A percentile compares a stretch with the other conserved stretches of the same genome.
Conservation (phyloP, 1,284 basidiomycete genomes). For the Ceratobasidium sp. region DNA sequence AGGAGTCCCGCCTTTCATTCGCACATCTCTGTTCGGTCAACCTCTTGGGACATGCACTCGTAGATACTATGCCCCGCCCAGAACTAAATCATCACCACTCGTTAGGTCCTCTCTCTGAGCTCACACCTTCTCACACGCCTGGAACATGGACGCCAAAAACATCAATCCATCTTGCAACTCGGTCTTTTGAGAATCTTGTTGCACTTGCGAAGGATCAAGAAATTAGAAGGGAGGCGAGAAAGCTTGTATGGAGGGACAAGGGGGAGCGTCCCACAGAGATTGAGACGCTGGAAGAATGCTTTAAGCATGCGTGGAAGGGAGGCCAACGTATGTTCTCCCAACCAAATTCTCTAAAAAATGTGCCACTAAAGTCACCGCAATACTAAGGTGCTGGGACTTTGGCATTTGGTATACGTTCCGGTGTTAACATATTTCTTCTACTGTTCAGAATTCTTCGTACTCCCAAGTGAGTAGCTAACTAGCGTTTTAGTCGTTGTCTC, state of each 20-base stretch:
- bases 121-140: constrained; percentile 37
- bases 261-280: constrained; percentile 81
- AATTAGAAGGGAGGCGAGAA: constrained; percentile 69
- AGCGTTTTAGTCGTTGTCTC: not conserved
- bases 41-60: not conserved
- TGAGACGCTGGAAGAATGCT: constrained; percentile 71
- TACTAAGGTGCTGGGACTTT: constrained; percentile 77
- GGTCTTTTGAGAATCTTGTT: constrained; percentile 81
- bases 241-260: constrained; percentile 84
- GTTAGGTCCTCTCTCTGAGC: constrained; percentile 29
- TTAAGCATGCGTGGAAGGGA: constrained; percentile 78
- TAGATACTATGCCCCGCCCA: constrained; percentile 17
- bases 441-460: constrained; percentile 73
- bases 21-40: not conserved
- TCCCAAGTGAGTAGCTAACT: constrained; percentile 62
- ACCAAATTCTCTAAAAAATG: not conserved
- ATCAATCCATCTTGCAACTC: constrained; percentile 19
- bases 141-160: constrained; percentile 37
- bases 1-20: constrained; percentile 14
- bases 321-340: constrained; percentile 74
- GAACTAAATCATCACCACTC: constrained; percentile 20
- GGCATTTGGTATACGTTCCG: constrained; percentile 81
- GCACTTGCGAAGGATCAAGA: constrained; percentile 83
- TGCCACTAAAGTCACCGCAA: not conserved
- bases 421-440: constrained; percentile 80